Evolutionary conservation across 2,329 filamentous ascomycete genomes (phyloP), one percentile per base, ranked within the genome.

Genomic region (Colletotrichum camelliae): DNA sequence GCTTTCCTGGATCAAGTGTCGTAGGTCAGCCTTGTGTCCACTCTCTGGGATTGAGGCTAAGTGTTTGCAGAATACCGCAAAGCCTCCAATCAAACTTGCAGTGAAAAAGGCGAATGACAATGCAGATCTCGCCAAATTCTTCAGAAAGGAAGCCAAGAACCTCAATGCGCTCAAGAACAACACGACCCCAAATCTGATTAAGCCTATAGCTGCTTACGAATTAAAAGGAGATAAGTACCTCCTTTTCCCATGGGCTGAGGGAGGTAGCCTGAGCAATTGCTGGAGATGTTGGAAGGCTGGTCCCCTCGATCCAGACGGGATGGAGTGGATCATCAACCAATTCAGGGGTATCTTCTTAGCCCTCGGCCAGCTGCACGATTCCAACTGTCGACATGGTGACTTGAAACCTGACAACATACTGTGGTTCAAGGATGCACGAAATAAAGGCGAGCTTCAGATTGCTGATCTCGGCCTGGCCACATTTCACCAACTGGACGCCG

Each of bases 341-440:
- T 58, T 58, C 7, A 58, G 21, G 21, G 55, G 55, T 18, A 24
- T 58, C 13, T 58, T 58, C 55, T 58, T 21, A 12, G 55, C 55
- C n/a, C 55, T 58, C 21, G 55, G 27, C 21, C 21, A 43, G 37
- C 24, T 24, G 18, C 27, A 66, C 43, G 18, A 72, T 15, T n/a
- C n/a, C 24, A 70, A 31, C 29, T 24, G 31, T 48, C 39, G 73
- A 21, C 61, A 76, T 35, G 61, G 73, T 6, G 73, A 76, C n/a
- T 31, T 76, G 13, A 76, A 72, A 18, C 73, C 62, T 3, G 70
- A 76, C 13, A 72, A 76, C 18, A 64, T 72, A 21, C 73, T 72
- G 5, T 61, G 39, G 55, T 76, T 72, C 55, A 37, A 55, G 15
- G 43, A 48, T 21, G 43, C 10, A 21, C 9, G n/a, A 21, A 27